Percentiles rank a stretch among this genome's conserved stretches.
These are phyloP conservation scores for Fusarium cyanostomum DNA, from an alignment of 2,329 filamentous ascomycete species.

Conservation along the genomic window DNA sequence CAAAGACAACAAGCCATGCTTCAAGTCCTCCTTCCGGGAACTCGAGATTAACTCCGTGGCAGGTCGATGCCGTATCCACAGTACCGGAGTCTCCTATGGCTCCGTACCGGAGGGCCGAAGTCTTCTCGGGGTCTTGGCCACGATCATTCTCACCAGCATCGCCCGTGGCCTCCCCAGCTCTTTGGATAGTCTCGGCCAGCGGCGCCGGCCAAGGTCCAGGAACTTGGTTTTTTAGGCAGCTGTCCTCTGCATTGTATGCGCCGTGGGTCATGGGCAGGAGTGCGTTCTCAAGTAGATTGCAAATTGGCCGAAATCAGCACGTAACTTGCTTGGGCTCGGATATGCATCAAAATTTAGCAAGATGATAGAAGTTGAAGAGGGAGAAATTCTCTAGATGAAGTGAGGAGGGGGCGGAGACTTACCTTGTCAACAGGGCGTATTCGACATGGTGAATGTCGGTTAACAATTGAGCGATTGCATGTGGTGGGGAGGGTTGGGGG, in stretches of 20 bases:
- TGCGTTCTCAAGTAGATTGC: constrained; percentile 1
- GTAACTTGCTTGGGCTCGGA: neutral
- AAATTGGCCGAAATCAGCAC: neutral
- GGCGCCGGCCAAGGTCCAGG: constrained; percentile 7
- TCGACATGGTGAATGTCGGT: neutral
- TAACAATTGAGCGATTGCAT: constrained; percentile 14
- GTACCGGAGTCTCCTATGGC: neutral
- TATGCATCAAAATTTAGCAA: neutral
- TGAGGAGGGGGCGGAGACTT: constrained; percentile 6
- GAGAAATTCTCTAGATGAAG: neutral
- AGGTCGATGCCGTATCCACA: neutral
- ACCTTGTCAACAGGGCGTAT: neutral
- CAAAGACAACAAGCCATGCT: constrained; percentile 77
- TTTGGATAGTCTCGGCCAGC: constrained; percentile 20
- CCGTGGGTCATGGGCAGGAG: constrained; percentile 25
- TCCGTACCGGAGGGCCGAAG: constrained; percentile 18
- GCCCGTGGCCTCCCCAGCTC: neutral
- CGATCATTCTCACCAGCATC: neutral
- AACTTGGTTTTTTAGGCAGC: constrained; percentile 43
- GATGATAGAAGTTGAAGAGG: neutral
- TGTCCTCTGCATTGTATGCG: constrained; percentile 44
- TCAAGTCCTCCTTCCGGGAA: constrained; percentile 68
- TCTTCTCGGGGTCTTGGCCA: constrained; percentile 16
- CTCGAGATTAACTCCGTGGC: constrained; percentile 4
- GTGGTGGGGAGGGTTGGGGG: constrained; percentile 5